phyloP scores from a whole-genome alignment of 2,329 filamentous ascomycete genomes.

The Arachnomyces sp. region DNA sequence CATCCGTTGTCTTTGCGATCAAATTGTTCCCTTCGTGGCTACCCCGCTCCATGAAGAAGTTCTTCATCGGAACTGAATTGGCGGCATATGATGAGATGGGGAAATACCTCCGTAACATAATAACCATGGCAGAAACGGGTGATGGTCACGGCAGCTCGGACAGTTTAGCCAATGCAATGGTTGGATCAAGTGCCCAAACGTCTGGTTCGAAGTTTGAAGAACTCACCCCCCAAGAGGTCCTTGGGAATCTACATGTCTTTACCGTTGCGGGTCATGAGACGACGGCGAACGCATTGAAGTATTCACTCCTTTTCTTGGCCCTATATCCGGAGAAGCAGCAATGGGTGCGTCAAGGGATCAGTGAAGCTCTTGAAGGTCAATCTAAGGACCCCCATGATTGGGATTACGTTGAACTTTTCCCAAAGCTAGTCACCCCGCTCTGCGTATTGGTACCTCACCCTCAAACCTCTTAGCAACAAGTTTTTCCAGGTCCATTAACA shows the following conservation, averaged over 20 bases:
- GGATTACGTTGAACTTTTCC: constrained; percentile 32
- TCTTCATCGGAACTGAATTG: constrained; percentile 24
- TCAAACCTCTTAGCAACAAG: constrained; percentile 29
- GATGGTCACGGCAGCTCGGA: constrained; percentile 4
- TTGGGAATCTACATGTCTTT: constrained; percentile 43
- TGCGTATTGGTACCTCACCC: constrained; percentile 16
- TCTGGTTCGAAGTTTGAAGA: too few species aligned
- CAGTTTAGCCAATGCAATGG: too few species aligned
- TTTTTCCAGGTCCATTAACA: background rate
- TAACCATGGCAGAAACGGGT: constrained; percentile 20
- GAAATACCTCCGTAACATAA: constrained; percentile 13
- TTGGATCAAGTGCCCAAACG: too few species aligned
- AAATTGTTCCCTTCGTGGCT: constrained; percentile 14
- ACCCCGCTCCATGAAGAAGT: constrained; percentile 14
- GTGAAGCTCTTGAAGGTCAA: constrained; percentile 15
- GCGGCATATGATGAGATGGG: constrained; percentile 18
- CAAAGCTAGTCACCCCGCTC: constrained; percentile 24
- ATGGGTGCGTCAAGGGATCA: constrained; percentile 38
- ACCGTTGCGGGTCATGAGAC: constrained; percentile 47
- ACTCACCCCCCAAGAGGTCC: constrained; percentile 30
- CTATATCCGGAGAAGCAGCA: constrained; percentile 37
- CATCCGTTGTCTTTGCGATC: constrained; percentile 13
- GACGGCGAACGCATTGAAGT: constrained; percentile 39
- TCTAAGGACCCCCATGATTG: constrained; percentile 17
- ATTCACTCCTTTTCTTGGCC: constrained; percentile 37